phyloP scores from a whole-genome alignment of 331 rosid species.

The Arachis monticola region DNA sequence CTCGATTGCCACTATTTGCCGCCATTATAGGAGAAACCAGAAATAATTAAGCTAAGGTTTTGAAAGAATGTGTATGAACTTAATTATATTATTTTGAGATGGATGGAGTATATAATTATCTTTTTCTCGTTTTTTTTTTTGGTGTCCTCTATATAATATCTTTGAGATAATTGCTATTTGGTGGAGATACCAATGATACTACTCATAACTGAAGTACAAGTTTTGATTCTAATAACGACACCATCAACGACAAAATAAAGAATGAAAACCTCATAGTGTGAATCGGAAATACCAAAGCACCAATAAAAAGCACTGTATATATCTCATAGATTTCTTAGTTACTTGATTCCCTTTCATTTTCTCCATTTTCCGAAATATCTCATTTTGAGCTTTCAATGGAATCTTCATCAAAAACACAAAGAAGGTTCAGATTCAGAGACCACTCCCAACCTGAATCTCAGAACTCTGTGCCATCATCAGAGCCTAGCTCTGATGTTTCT shows the following conservation, averaged over 20 bases:
- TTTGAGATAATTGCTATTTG: too few species aligned
- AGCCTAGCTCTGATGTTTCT: slow-evolving; percentile 50
- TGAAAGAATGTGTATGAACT: too few species aligned
- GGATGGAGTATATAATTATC: too few species aligned
- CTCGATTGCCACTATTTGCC: too few species aligned
- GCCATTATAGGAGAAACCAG: too few species aligned
- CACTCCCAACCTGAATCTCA: slow-evolving; percentile 50
- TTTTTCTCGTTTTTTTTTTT: too few species aligned
- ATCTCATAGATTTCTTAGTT: background rate
- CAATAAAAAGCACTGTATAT: background rate
- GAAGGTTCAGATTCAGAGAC: slow-evolving; percentile 71
- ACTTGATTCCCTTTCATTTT: slow-evolving; percentile 32
- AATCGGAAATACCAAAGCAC: slow-evolving; percentile 36
- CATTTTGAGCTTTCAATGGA: slow-evolving; percentile 44
- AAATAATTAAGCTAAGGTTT: too few species aligned
- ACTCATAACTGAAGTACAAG: background rate
- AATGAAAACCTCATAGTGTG: background rate
- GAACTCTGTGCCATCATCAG: slow-evolving; percentile 47
- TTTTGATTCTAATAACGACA: slow-evolving; percentile 24
- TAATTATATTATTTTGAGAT: too few species aligned
- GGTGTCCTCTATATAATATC: too few species aligned
- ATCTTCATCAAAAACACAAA: slow-evolving; percentile 44
- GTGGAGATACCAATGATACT: slow-evolving; percentile 37
- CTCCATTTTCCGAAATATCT: background rate
- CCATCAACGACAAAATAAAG: slow-evolving; percentile 7